phyloP scores from a whole-genome alignment of 1,284 basidiomycete species.

The Vanrija pseudolonga region DNA sequence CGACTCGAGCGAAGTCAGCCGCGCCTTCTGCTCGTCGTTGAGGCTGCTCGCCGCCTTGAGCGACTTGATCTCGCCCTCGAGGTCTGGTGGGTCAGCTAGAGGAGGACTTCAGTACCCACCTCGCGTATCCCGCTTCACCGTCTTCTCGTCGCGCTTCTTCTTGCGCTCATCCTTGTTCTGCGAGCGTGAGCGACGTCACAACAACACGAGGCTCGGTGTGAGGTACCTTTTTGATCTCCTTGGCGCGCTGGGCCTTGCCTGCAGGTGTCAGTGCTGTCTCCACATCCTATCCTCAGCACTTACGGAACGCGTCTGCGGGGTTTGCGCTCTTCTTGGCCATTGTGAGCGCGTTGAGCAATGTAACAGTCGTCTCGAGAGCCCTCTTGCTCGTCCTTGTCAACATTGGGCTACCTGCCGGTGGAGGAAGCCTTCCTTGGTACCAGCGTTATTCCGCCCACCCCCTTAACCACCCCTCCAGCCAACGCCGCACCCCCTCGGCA shows the following conservation, averaged over 20 bases:
- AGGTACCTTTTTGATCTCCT: slow-evolving; percentile 84
- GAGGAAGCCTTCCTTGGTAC: too few species aligned
- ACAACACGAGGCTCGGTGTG: neutral
- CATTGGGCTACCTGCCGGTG: neutral
- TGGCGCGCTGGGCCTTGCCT: slow-evolving; percentile 84
- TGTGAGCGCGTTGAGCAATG: neutral
- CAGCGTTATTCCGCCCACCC: slow-evolving; percentile 5
- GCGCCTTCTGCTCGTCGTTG: slow-evolving; percentile 34
- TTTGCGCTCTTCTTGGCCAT: slow-evolving; percentile 58
- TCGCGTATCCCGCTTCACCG: slow-evolving; percentile 82
- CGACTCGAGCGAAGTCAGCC: slow-evolving; percentile 58
- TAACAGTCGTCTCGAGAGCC: neutral
- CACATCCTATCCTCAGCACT: neutral
- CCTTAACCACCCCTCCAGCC: neutral
- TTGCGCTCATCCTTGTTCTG: slow-evolving; percentile 78
- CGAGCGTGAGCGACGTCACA: neutral
- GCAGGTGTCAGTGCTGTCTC: neutral
- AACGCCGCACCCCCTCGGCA: neutral
- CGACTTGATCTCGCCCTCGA: slow-evolving; percentile 42
- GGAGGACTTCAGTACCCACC: slow-evolving; percentile 51
- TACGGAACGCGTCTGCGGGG: slow-evolving; percentile 79
- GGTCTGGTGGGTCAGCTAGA: slow-evolving; percentile 22
- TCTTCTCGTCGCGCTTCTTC: slow-evolving; percentile 72
- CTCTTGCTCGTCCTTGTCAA: neutral
- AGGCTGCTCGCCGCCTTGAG: slow-evolving; percentile 31